Base-by-base conservation (phyloP, 116 monocot species). In the Papilionanthe hybrid region DNA sequence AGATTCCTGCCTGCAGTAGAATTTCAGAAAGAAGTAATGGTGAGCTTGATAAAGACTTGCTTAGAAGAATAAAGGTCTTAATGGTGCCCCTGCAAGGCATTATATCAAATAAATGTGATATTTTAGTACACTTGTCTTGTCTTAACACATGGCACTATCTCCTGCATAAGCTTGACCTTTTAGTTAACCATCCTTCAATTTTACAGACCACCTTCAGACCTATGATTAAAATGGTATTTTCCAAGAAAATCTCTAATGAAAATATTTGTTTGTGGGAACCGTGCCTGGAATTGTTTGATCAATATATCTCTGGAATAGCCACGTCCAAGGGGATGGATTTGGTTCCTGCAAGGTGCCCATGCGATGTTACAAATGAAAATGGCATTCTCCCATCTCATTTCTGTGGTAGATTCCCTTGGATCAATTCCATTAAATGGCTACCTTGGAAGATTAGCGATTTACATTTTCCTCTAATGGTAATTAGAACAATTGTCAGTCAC, bases 71-170 rank as follows among this genome's bases (percentile, higher is more conserved):
- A 79, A 87, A 81, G 23, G 79, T 93, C 53, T 37, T 93, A 79
- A 81, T 89, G 85, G 37, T 84, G 12, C 93, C 93, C 41, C 77
- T 91, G 81, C 19, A 77, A 79, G 81, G 85, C 27, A 81, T 89
- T 77, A 53, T 93, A 72, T 85, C 83, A 80, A 85, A 80, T 55
- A 85, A 82, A 77, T 84, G 55, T 57, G 72, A 58, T 45, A 49
- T 84, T 66, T 83, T 86, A 45, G 87, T 87, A 72, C 84, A 57
- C 72, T 81, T 53, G 42, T 78, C 82, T 10, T 89, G 82, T 65
- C 28, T 93, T 32, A 85, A 79, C 47, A 89, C 87, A 72, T 93
- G 91, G 93, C 66, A 80, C 23, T 85, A 87, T 86, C 87, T 93
- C 72, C 80, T 93, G 53, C 84, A 91, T 65, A 93, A 89, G 81